Conservation (phyloP, 345 rosid genomes). For the Rhizophora mangle region DNA sequence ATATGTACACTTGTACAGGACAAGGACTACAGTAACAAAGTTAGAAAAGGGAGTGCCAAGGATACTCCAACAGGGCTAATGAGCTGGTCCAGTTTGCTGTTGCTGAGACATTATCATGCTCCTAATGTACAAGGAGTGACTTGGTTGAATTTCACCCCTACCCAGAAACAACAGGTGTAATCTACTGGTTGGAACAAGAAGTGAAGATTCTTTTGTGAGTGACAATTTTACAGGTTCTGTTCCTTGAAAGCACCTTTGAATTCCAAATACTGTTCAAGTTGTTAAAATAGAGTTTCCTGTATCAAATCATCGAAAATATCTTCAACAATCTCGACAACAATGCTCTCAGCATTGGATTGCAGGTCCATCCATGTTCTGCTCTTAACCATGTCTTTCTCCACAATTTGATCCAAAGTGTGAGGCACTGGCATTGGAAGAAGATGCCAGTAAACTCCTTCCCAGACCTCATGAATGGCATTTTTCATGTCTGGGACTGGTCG, state of each 20-base stretch:
- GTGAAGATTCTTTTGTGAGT: neutral
- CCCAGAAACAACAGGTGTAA: neutral
- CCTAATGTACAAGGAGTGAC: conserved; percentile 2
- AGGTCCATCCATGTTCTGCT: conserved; percentile 69
- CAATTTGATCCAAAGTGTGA: conserved; percentile 65
- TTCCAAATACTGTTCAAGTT: conserved; percentile 22
- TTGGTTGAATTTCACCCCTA: conserved; percentile 4
- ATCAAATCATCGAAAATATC: conserved; percentile 58
- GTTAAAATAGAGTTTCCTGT: conserved; percentile 45
- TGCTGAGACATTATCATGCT: neutral
- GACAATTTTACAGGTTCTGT: conserved; percentile 16
- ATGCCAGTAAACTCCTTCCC: conserved; percentile 70
- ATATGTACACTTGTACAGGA: conserved; percentile 21
- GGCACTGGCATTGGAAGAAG: conserved; percentile 64
- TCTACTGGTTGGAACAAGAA: neutral
- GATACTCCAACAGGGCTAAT: neutral
- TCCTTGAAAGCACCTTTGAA: conserved; percentile 20
- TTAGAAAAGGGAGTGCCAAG: neutral
- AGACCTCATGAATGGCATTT: conserved; percentile 45
- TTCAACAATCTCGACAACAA: conserved; percentile 50
- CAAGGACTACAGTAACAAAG: conserved; percentile 8
- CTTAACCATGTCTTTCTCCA: conserved; percentile 63
- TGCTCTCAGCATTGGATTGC: conserved; percentile 36
- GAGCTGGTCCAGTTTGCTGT: neutral
- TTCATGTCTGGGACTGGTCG: conserved; percentile 46